These are phyloP conservation scores for Zasmidium citrigriseum DNA, from an alignment of 2,329 filamentous ascomycete genomes.

Conservation along the genomic window DNA sequence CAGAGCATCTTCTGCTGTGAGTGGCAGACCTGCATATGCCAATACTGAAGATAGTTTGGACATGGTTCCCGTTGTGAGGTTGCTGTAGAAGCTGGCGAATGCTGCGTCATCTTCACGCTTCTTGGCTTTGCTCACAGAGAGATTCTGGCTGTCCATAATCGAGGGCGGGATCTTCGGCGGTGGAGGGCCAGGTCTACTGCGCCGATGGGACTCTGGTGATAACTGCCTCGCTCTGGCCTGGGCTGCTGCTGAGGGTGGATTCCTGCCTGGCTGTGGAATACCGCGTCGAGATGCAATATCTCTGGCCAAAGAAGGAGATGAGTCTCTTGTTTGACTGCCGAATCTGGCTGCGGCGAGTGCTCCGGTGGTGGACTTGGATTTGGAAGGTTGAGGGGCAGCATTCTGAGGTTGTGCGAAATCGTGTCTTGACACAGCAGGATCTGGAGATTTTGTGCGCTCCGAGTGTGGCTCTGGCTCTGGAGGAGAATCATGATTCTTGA, in stretches of 20 bases:
- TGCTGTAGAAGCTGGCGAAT: conserved; percentile 88
- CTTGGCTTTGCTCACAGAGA: conserved; percentile 16
- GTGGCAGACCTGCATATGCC: conserved; percentile 87
- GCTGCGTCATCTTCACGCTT: conserved; percentile 57
- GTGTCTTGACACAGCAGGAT: conserved; percentile 45
- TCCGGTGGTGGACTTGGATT: conserved; percentile 21
- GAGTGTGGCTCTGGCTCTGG: neutral
- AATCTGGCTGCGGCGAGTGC: conserved; percentile 27
- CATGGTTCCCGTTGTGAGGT: conserved; percentile 78
- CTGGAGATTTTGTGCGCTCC: conserved; percentile 5
- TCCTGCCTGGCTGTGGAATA: conserved; percentile 32
- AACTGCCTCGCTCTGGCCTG: conserved; percentile 32
- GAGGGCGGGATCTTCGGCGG: conserved; percentile 30
- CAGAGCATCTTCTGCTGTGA: conserved; percentile 46
- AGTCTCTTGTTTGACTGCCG: conserved; percentile 30
- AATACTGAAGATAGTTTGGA: conserved; percentile 86
- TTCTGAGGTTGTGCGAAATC: conserved; percentile 39
- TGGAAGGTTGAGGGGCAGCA: conserved; percentile 2
- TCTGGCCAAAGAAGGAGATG: conserved; percentile 38
- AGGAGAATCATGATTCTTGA: conserved; percentile 62
- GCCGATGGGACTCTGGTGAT: conserved; percentile 33
- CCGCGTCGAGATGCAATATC: conserved; percentile 41
- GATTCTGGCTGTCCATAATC: conserved; percentile 32
- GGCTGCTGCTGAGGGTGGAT: conserved; percentile 28
- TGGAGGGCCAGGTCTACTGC: conserved; percentile 12